Base-by-base conservation (phyloP, 495 filamentous ascomycete genomes). In the Penicillium goetzii region DNA sequence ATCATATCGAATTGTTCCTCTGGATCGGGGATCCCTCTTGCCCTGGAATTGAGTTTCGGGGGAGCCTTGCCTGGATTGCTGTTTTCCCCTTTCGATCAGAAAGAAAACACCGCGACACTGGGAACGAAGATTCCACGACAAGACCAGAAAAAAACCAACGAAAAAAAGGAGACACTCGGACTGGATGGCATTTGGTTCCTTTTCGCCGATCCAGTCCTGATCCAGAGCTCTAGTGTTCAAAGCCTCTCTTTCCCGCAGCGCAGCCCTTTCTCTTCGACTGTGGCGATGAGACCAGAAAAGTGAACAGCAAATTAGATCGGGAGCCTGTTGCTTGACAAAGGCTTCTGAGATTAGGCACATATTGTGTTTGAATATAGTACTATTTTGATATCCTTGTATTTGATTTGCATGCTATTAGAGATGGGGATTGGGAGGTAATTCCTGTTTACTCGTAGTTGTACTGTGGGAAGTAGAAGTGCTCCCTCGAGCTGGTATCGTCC, bases 171-270 rank as follows among this genome's bases (percentile, higher is more conserved):
- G 63, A 72, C 60, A 65, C 61, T 70, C 69, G 71, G 71, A 65
- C 69, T 68, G 71, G 71, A 67, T 66, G 71, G 71, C 69, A 71
- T 73, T 73, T 73, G 71, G 71, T 73, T 73, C 71, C 71, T 73
- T 73, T 73, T 73, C 68, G 69, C 71, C 71, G 49, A 41, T 68
- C 64, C 65, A 68, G 68, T 68, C 71, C 68, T 72, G 63, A 71
- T 60, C 57, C 62, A 49, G 49, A 53, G 50, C 50, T 26, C 30
- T 52, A 32, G 50, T 9, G 8, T 34, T 17, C 23, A 50, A 55
- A 65, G 59, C 61, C 62, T 63, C 61, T 58, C 63, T 56, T 38
- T 38, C 32, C 21, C 28, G 33, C 52, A 38, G 33, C 58, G 59
- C 63, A 64, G 57, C 59, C 52, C 38, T 56, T 64, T 58, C 56